These are phyloP conservation scores for Entamoeba dispar DNA, from an alignment of 208 protist species.

Conservation along the genomic window DNA sequence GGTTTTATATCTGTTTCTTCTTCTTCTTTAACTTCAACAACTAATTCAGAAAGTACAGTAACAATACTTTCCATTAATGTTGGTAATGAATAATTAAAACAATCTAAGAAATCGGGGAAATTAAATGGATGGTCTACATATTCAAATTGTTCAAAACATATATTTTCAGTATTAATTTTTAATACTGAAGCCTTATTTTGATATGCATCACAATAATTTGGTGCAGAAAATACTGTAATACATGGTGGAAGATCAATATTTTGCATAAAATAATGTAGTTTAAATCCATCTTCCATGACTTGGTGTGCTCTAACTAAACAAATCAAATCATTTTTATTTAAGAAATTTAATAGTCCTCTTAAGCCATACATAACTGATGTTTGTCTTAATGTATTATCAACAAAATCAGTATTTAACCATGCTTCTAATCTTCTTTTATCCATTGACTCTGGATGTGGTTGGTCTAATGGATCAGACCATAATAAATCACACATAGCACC, in stretches of 20 bases:
- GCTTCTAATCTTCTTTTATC: neutral
- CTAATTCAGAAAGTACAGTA: neutral
- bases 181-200: neutral
- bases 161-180: too few species aligned
- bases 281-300: neutral
- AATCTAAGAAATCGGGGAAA: neutral
- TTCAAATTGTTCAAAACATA: neutral
- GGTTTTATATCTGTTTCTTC: neutral
- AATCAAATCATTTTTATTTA: neutral
- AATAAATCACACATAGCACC: slow-evolving; percentile 18
- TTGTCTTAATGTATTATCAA: neutral
- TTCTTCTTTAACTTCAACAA: neutral
- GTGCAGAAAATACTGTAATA: slow-evolving; percentile 2
- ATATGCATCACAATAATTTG: slow-evolving; percentile 2
- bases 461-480: slow-evolving; percentile 13
- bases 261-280: slow-evolving; percentile 25
- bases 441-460: neutral
- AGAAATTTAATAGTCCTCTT: neutral
- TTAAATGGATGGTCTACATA: neutral
- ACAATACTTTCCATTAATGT: neutral
- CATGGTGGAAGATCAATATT: neutral
- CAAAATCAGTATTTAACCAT: neutral
- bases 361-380: neutral
- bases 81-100: neutral
- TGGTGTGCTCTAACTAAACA: neutral